phyloP scores from a whole-genome alignment of 2,329 filamentous ascomycete genomes.

The Thielaviopsis musarum region DNA sequence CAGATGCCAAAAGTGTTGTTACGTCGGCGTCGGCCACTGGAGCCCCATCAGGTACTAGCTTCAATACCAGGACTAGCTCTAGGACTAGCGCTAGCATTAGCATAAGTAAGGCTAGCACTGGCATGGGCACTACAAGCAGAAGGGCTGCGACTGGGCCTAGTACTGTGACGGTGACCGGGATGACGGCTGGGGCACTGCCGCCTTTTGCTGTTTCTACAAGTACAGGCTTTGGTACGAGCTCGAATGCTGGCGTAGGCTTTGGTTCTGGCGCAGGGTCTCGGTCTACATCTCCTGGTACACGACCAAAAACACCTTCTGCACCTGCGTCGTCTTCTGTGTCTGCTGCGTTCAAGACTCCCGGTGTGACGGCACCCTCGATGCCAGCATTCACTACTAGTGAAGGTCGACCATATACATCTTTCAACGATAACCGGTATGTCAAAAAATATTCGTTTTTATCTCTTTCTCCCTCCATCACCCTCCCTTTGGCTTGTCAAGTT shows the following conservation, averaged over 20 bases:
- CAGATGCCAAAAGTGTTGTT: background rate
- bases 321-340: background rate
- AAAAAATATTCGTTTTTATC: background rate
- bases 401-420: background rate
- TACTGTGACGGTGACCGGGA: background rate
- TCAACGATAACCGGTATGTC: background rate
- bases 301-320: background rate
- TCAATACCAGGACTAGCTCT: background rate
- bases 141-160: background rate
- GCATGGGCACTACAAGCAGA: background rate
- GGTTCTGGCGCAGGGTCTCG: background rate
- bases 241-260: background rate
- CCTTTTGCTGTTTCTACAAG: no score
- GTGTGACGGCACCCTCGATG: background rate
- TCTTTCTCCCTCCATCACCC: background rate
- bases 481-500: background rate
- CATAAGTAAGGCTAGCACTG: background rate
- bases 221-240: no score
- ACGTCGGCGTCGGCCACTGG: background rate
- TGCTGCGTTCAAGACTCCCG: no score
- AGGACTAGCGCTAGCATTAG: background rate
- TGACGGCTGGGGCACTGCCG: background rate
- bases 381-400: background rate
- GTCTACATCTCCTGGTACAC: background rate
- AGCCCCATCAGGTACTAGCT: background rate